Percentiles rank a stretch among this genome's conserved stretches.
Evolutionary conservation across 257 asterid genomes (phyloP).

Genomic region (Solanum dulcamara): DNA sequence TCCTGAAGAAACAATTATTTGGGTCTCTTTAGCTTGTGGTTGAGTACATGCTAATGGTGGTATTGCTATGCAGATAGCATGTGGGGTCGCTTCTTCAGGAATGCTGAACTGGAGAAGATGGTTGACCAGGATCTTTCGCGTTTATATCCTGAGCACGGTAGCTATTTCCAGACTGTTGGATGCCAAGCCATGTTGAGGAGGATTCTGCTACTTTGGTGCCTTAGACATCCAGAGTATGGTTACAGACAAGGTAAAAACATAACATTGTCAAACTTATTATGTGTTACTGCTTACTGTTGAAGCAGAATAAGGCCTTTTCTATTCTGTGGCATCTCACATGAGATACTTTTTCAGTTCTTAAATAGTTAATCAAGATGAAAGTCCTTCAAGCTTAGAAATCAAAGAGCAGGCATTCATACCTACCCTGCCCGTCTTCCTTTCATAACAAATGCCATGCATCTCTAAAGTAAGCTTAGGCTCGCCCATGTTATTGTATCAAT

Average conservation of each 20-base stretch:
- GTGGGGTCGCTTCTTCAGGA: conserved; percentile 94
- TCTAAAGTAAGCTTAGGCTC: neutral
- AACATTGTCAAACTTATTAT: neutral
- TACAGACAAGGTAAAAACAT: conserved; percentile 67
- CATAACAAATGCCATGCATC: neutral
- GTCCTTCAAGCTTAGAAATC: neutral
- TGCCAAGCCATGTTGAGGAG: conserved; percentile 88
- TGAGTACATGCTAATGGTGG: neutral
- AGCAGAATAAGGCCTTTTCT: neutral
- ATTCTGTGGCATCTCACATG: neutral
- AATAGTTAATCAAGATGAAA: neutral
- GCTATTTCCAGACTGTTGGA: conserved; percentile 83
- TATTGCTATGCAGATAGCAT: conserved; percentile 56
- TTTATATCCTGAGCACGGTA: conserved; percentile 87
- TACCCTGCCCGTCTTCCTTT: neutral
- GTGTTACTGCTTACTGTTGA: neutral
- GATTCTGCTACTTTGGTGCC: conserved; percentile 88
- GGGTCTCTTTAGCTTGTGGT: neutral
- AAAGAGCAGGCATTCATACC: neutral
- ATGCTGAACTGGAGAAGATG: conserved; percentile 94
- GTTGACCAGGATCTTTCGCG: conserved; percentile 96
- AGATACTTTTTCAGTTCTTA: neutral
- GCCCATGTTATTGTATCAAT: neutral
- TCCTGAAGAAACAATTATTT: neutral
- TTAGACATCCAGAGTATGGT: conserved; percentile 72